Evolutionary conservation across 495 filamentous ascomycete species (phyloP), one percentile per base, ranked within the genome.

Genomic region (Podospora pseudoanserina): DNA sequence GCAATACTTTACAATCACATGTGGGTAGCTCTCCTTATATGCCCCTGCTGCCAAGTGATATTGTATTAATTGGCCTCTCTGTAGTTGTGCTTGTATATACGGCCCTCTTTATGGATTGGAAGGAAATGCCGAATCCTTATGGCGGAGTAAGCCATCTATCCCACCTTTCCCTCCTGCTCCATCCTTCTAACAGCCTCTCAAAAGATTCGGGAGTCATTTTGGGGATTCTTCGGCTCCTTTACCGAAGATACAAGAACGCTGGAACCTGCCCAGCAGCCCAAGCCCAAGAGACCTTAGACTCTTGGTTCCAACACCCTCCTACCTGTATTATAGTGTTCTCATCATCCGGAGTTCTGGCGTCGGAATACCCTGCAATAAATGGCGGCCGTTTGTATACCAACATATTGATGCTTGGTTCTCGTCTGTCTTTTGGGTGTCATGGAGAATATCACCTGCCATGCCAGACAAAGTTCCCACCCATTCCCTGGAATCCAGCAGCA

Each of bases 51-150:
- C 13, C 39, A 16, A 16, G 15, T 49, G 15, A 11, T 9, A 11
- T 49, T 49, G 39, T 49, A 68, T 64, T 64, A 18, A 71, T 65
- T 70, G 62, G 39, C 15, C 32, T 60, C 68, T 49, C 3, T 16
- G 39, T 64, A 93, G 91, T 84, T 74, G 85, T 94, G 9, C 30
- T 90, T 15, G 75, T 87, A n/a, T 96, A 94, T 75, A 81, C 86
- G 5, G 81, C 93, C 28, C 81, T 96, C 9, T 93, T 91, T 71
- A 87, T 93, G 86, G 89, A 97, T 65, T 93, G 88, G 88, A 84
- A 85, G 67, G 79, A 83, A 18, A 82, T 85, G 65, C 81, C 82
- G 27, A 83, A 85, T 58, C 88, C 89, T 2, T 90, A 92, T 75
- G 81, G 87, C 65, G 85, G 77, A 18, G 87, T 89, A 79, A 66